A percentile compares a stretch with the other conserved stretches of the same genome.
phyloP scores from a whole-genome alignment of 2,329 filamentous ascomycete species.

The Ophiostoma australiae region DNA sequence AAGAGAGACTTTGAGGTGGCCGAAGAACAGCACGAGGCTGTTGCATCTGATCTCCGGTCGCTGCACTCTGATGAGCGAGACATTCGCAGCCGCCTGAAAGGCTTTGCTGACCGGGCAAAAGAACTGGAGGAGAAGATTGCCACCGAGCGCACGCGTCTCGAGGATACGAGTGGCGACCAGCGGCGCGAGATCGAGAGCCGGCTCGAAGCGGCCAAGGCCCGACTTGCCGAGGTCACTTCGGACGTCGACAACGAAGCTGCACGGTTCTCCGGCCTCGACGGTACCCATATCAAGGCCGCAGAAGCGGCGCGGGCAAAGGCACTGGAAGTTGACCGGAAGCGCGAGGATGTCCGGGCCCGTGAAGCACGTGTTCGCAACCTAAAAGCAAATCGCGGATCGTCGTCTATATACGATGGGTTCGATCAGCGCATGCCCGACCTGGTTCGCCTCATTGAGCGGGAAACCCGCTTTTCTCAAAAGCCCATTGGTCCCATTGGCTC shows the following conservation, averaged over 20 bases:
- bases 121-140: constrained; percentile 46
- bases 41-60: constrained; percentile 28
- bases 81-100: constrained; percentile 55
- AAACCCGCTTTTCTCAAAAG: constrained; percentile 61
- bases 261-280: constrained; percentile 34
- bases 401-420: constrained; percentile 51
- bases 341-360: constrained; percentile 49
- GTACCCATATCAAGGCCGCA: constrained; percentile 34
- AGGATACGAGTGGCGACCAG: constrained; percentile 60
- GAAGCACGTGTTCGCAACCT: constrained; percentile 50
- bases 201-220: constrained; percentile 53
- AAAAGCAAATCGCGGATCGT: constrained; percentile 52
- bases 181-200: constrained; percentile 54
- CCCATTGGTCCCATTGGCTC: constrained; percentile 82
- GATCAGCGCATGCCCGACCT: constrained; percentile 58
- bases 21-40: constrained; percentile 44
- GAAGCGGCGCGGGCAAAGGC: constrained; percentile 32
- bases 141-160: constrained; percentile 57
- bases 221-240: constrained; percentile 41
- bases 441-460: constrained; percentile 63
- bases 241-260: constrained; percentile 34
- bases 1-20: constrained; percentile 48
- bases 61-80: constrained; percentile 61
- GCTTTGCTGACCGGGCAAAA: constrained; percentile 45
- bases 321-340: constrained; percentile 42